These are phyloP conservation scores for Beauveria medogensis DNA, from an alignment of 2,329 filamentous ascomycete species.

Conservation along the genomic window DNA sequence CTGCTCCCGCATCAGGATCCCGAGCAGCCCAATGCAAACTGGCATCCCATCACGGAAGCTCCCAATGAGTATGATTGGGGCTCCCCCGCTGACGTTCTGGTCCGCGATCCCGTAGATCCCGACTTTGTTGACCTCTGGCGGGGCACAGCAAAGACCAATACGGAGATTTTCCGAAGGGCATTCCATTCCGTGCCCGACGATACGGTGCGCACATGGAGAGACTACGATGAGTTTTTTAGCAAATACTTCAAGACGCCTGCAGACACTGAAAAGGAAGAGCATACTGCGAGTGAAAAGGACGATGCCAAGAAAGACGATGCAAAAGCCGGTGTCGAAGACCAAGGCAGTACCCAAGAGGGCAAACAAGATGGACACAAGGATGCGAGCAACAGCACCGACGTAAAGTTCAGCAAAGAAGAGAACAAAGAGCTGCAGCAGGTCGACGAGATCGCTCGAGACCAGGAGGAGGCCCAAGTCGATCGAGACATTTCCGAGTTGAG, in stretches of 20 bases:
- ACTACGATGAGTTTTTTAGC: constrained; percentile 66
- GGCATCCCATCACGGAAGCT: constrained; percentile 48
- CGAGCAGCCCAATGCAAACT: constrained; percentile 63
- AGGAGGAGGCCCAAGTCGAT: constrained; percentile 30
- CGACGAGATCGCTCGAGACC: constrained; percentile 32
- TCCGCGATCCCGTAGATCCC: constrained; percentile 64
- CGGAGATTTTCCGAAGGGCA: constrained; percentile 68
- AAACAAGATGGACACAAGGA: neutral
- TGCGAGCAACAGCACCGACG: neutral
- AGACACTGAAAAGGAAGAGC: constrained; percentile 28
- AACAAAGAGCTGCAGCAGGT: neutral
- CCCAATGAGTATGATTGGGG: constrained; percentile 70
- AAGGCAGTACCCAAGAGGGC: neutral
- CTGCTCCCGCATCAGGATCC: constrained; percentile 67
- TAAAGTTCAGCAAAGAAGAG: neutral
- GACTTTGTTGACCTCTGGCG: constrained; percentile 68
- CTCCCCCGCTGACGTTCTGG: constrained; percentile 56
- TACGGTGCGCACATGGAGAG: constrained; percentile 58
- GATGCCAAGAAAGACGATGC: neutral
- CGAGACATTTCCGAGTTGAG: constrained; percentile 44
- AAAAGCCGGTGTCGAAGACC: neutral
- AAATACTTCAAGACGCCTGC: constrained; percentile 55
- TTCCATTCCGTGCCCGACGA: constrained; percentile 76
- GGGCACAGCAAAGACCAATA: constrained; percentile 65
- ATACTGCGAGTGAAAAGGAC: constrained; percentile 18